phyloP scores from a whole-genome alignment of 306 rosid genomes.

The Cicer pinnatifidum region DNA sequence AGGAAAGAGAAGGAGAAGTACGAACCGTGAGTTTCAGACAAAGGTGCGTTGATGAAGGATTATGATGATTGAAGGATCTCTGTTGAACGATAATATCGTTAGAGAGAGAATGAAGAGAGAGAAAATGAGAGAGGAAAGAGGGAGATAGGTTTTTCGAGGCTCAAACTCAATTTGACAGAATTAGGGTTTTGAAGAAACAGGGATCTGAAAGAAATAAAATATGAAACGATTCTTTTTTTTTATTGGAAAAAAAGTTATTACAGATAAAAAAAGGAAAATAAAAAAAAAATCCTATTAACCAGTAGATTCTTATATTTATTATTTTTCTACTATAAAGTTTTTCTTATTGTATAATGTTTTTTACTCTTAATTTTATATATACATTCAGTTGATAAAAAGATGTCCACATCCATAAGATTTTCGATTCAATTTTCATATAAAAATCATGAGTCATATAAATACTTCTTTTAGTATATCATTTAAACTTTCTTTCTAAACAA shows the following conservation, averaged over 20 bases:
- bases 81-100: constrained; percentile 45
- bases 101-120: constrained; percentile 24
- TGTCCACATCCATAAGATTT: too few relatives aligned
- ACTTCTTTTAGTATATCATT: too few relatives aligned
- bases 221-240: not conserved
- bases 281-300: too few relatives aligned
- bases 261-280: too few relatives aligned
- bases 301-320: too few relatives aligned
- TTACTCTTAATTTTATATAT: too few relatives aligned
- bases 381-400: too few relatives aligned
- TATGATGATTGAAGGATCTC: constrained; percentile 41
- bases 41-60: constrained; percentile 16
- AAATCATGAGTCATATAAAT: too few relatives aligned
- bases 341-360: too few relatives aligned
- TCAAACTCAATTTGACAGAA: constrained; percentile 60
- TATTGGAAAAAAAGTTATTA: not conserved
- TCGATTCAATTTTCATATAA: too few relatives aligned
- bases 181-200: constrained; percentile 69
- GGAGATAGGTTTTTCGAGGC: constrained; percentile 67
- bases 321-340: too few relatives aligned
- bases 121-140: constrained; percentile 9
- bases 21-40: constrained; percentile 52
- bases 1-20: constrained; percentile 16
- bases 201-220: constrained; percentile 44
- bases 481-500: too few relatives aligned